Base-by-base conservation (phyloP, 768 basidiomycete genomes). In the Naganishia antarctica region DNA sequence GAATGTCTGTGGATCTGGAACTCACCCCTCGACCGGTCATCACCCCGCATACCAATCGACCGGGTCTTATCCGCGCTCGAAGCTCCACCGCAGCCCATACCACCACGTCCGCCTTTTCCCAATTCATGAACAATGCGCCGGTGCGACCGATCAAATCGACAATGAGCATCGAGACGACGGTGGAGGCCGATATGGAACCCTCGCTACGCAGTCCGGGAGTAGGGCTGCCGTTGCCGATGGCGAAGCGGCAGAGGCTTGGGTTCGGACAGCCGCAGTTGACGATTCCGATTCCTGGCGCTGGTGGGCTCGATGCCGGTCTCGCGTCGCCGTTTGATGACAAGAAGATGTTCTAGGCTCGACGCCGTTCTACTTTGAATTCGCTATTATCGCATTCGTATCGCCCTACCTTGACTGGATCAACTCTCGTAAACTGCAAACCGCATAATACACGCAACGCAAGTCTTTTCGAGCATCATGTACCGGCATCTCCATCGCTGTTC, bases 121-220 rank as follows among this genome's bases (percentile, higher is more conserved):
- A 57, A 23, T 57, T 57, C 23, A 57, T 57, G 53, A 57, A 26
- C 53, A 57, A 57, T n/a, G 23, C 53, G 2, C 34, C 53, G 23
- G 16, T 34, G 23, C 37, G 23, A 25, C 53, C 31, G 16, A 7
- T 15, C 18, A 26, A 16, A 23, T 18, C 31, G 21, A 21, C 21
- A 23, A 40, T 23, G 11, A 21, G 8, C 34, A 37, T 37, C 34
- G 15, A 37, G 34, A 37, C 34, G 8, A n/a, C 50, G 29, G 1
- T 18, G 3, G 15, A 7, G 7, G 50, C 11, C 9, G 50, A 34
- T 3, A 7, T 29, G 0, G 8, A 26, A 8, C 21, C 50, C 2
- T 32, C 32, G 2, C 50, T 32, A 2, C 50, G 50, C 31, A n/a
- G 31, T 34, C 11, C 31, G 12, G 50, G 5, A n/a, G 50, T 13